phyloP scores from a whole-genome alignment of 2,329 filamentous ascomycete genomes.

The Clarireedia monteithiana region DNA sequence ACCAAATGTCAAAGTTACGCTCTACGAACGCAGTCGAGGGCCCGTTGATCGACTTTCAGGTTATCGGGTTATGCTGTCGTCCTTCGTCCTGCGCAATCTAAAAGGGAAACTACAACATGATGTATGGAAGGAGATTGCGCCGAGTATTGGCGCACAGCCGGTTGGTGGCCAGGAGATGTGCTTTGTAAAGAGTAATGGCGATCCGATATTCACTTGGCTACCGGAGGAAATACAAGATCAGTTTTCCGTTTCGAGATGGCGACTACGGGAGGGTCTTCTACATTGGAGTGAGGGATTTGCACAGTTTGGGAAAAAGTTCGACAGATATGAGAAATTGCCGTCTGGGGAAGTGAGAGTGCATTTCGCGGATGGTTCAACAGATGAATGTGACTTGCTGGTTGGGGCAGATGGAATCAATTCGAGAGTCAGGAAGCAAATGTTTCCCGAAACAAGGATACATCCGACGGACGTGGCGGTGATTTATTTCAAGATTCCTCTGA shows the following conservation, averaged over 20 bases:
- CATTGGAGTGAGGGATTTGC: conserved; percentile 16
- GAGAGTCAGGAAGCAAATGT: conserved; percentile 33
- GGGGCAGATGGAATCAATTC: conserved; percentile 49
- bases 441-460: conserved; percentile 17
- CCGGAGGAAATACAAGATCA: conserved; percentile 19
- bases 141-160: conserved; percentile 19
- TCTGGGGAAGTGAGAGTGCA: conserved; percentile 30
- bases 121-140: conserved; percentile 17
- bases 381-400: conserved; percentile 44
- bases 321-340: conserved; percentile 23
- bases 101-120: conserved; percentile 16
- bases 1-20: conserved; percentile 18
- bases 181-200: conserved; percentile 21
- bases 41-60: conserved; percentile 19
- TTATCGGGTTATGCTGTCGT: conserved; percentile 24
- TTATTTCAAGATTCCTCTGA: conserved; percentile 26
- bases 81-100: conserved; percentile 19
- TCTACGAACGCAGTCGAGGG: conserved; percentile 18
- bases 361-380: conserved; percentile 37
- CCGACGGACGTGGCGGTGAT: conserved; percentile 19
- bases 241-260: conserved; percentile 23
- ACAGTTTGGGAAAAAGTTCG: conserved; percentile 28
- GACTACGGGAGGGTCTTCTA: conserved; percentile 20
- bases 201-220: conserved; percentile 20
- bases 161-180: conserved; percentile 18